These are phyloP conservation scores for Echites panduratus DNA, from an alignment of 257 asterid species.

Conservation along the genomic window DNA sequence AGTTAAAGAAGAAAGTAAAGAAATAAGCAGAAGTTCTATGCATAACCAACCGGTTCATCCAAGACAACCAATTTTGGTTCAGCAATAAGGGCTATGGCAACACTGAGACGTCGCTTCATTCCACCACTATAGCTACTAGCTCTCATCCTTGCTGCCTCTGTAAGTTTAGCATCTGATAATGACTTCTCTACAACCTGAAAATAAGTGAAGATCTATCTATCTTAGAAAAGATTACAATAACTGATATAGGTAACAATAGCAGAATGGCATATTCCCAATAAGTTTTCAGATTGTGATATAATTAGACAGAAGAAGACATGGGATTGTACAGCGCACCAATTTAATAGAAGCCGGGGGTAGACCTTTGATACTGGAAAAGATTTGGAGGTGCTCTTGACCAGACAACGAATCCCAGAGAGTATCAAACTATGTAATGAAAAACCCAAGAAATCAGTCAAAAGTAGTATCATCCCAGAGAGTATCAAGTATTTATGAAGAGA, in stretches of 20 bases:
- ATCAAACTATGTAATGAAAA: conserved; percentile 55
- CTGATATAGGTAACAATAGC: no score
- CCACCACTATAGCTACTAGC: conserved; percentile 90
- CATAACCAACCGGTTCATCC: conserved; percentile 77
- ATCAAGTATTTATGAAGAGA: neutral
- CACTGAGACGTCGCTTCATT: conserved; percentile 92
- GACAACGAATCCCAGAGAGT: conserved; percentile 87
- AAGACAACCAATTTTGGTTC: conserved; percentile 78
- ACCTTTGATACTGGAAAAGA: conserved; percentile 87
- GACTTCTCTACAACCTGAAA: conserved; percentile 54
- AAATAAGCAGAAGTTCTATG: neutral
- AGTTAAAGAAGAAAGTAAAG: conserved; percentile 8
- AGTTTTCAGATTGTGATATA: neutral
- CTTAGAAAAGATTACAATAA: neutral
- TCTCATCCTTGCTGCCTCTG: conserved; percentile 70
- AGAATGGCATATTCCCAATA: neutral
- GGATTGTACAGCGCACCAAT: conserved; percentile 31
- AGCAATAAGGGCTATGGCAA: conserved; percentile 86
- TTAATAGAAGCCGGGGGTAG: conserved; percentile 48
- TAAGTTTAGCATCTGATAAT: conserved; percentile 73
- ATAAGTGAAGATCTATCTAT: conserved; percentile 8
- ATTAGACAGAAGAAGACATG: neutral
- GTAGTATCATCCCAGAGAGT: no score
- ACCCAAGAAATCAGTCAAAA: conserved; percentile 13
- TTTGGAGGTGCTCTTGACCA: conserved; percentile 74